A percentile compares a stretch with the other conserved stretches of the same genome.
Evolutionary conservation across 331 rosid genomes (phyloP).

Genomic region (Dryas integrifolia): DNA sequence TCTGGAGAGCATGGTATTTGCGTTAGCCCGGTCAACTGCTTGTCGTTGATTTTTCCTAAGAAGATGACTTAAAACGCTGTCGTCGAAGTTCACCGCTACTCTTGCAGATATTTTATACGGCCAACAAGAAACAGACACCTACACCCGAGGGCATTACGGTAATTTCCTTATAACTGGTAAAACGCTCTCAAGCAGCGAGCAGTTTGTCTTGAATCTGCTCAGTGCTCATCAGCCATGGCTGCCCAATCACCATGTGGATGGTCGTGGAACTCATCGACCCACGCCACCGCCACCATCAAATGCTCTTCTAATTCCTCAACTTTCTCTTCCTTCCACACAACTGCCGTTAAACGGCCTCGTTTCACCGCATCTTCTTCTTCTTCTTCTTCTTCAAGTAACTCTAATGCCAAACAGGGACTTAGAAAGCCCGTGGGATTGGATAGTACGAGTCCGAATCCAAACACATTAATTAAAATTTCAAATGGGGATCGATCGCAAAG

Average conservation of each 20-base stretch:
- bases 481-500: neutral
- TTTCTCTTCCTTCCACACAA: conserved; percentile 9
- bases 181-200: neutral
- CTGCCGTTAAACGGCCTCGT: conserved; percentile 35
- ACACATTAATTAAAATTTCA: neutral
- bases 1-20: conserved; percentile 1
- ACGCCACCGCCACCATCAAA: conserved; percentile 8
- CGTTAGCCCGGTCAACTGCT: neutral
- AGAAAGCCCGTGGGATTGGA: conserved; percentile 20
- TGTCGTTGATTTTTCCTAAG: neutral
- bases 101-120: neutral
- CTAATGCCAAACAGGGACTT: conserved; percentile 12
- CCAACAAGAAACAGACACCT: neutral
- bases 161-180: neutral
- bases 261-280: conserved; percentile 24
- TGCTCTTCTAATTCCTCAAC: conserved; percentile 10
- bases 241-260: conserved; percentile 25
- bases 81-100: neutral
- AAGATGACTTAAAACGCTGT: neutral
- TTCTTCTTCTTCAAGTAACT: conserved; percentile 16
- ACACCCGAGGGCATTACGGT: neutral
- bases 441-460: conserved; percentile 16
- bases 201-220: neutral
- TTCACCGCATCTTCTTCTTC: conserved; percentile 22
- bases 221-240: conserved; percentile 31